These are phyloP conservation scores for Triticum dicoccoides DNA, from an alignment of 176 grass and related monocot species.

Conservation along the genomic window DNA sequence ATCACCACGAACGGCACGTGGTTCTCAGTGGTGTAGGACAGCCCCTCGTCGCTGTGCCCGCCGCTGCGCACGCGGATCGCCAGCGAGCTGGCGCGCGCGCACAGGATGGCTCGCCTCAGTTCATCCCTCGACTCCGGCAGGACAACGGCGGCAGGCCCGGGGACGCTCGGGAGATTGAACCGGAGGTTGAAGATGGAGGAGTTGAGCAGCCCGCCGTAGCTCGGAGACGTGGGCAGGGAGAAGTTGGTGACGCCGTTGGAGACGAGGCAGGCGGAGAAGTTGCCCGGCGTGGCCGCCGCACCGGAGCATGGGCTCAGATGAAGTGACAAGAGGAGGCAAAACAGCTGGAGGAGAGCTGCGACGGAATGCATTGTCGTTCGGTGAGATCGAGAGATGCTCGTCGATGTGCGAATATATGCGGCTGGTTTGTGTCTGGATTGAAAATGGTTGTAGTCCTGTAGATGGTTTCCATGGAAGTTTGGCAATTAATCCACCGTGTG, in stretches of 20 bases:
- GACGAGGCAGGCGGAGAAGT: conserved; percentile 50
- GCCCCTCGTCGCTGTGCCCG: conserved; percentile 75
- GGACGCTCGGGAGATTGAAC: conserved; percentile 29
- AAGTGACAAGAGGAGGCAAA: neutral
- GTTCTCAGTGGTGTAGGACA: conserved; percentile 54
- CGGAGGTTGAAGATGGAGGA: conserved; percentile 63
- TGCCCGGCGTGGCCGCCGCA: neutral
- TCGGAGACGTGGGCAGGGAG: conserved; percentile 41
- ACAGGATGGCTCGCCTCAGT: conserved; percentile 29
- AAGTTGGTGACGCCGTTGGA: conserved; percentile 49
- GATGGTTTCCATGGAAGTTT: no score
- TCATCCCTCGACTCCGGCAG: conserved; percentile 35
- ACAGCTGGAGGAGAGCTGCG: neutral
- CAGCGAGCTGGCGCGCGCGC: neutral
- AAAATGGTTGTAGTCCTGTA: no score
- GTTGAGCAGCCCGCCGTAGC: conserved; percentile 43
- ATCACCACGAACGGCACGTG: conserved; percentile 45
- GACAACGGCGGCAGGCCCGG: conserved; percentile 40
- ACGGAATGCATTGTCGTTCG: neutral
- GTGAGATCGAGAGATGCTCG: neutral
- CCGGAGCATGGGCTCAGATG: neutral
- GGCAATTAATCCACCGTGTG: no score
- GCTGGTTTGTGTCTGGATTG: no score
- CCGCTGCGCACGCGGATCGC: conserved; percentile 65
- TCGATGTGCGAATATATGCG: neutral